Evolutionary conservation across 208 protist species (phyloP).

Genomic region (Trypanosomatidae sp.): DNA sequence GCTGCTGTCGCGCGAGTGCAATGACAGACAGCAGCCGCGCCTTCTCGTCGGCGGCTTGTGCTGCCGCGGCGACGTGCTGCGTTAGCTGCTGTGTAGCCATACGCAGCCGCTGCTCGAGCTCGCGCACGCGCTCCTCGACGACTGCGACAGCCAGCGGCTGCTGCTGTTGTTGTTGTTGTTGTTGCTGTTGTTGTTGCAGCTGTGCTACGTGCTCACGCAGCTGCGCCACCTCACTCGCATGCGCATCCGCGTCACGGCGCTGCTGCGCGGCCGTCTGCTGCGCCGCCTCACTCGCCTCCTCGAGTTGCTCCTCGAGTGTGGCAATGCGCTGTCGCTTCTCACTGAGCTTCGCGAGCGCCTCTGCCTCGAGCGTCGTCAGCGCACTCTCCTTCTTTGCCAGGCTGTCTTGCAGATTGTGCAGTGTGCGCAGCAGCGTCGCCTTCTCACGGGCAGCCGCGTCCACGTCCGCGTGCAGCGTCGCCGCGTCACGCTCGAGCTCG

Average conservation of each 20-base stretch:
- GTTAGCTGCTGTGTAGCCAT: neutral
- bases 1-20: constrained; percentile 20
- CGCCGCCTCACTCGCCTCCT: constrained; percentile 2
- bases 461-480: constrained; percentile 2
- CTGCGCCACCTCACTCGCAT: too few relatives aligned
- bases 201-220: too few relatives aligned
- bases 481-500: constrained; percentile 9
- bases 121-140: neutral
- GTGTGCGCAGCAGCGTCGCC: constrained; percentile 56
- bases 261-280: constrained; percentile 8
- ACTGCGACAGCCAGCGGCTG: neutral
- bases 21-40: constrained; percentile 13
- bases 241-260: too few relatives aligned
- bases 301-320: constrained; percentile 23
- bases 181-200: neutral
- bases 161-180: constrained; percentile 10
- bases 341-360: constrained; percentile 56
- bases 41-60: constrained; percentile 6
- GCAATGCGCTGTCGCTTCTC: constrained; percentile 54
- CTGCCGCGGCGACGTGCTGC: too few relatives aligned
- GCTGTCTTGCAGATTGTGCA: constrained; percentile 50
- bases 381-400: constrained; percentile 39
- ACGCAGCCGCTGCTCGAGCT: neutral
- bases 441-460: constrained; percentile 20
- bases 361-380: constrained; percentile 38